Conservation (phyloP, 2,329 filamentous ascomycete genomes). For the Epicoccum nigrum region DNA sequence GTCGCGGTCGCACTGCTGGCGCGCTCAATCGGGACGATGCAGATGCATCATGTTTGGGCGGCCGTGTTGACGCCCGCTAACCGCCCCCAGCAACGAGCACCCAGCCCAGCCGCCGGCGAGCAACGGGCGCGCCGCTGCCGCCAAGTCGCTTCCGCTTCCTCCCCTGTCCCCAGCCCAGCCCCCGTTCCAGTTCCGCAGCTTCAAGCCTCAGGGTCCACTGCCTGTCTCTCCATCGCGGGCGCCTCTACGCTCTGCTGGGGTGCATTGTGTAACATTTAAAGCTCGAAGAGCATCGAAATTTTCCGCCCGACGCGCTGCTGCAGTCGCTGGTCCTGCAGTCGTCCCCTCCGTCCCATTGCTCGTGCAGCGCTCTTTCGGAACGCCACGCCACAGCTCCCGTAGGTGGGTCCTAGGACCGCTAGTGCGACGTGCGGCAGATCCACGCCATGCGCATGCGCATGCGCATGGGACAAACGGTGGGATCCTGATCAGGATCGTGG, state of each 20-base stretch:
- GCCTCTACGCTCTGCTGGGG: neutral
- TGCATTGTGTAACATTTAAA: neutral
- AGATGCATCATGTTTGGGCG: slow-evolving; percentile 12
- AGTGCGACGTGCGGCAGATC: slow-evolving; percentile 27
- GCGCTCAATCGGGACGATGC: slow-evolving; percentile 9
- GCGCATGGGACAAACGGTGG: slow-evolving; percentile 11
- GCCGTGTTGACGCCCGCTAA: slow-evolving; percentile 19
- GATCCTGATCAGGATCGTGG: slow-evolving; percentile 17
- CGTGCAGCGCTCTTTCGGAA: neutral
- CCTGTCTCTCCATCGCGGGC: neutral
- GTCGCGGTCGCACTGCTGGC: slow-evolving; percentile 1
- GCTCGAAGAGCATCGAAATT: neutral
- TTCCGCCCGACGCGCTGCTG: neutral
- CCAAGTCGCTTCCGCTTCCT: neutral
- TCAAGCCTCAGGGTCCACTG: slow-evolving; percentile 8
- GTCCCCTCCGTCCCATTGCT: neutral
- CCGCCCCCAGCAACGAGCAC: slow-evolving; percentile 14
- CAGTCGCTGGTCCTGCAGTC: neutral
- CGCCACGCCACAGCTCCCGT: slow-evolving; percentile 28
- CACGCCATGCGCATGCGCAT: slow-evolving; percentile 19
- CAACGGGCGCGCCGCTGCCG: neutral
- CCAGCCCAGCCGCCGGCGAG: too few relatives aligned
- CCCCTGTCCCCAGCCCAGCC: neutral
- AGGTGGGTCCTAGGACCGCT: too few relatives aligned
- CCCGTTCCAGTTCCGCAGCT: neutral